Evolutionary conservation across 306 rosid species (phyloP).

Genomic region (Styphnolobium japonicum): DNA sequence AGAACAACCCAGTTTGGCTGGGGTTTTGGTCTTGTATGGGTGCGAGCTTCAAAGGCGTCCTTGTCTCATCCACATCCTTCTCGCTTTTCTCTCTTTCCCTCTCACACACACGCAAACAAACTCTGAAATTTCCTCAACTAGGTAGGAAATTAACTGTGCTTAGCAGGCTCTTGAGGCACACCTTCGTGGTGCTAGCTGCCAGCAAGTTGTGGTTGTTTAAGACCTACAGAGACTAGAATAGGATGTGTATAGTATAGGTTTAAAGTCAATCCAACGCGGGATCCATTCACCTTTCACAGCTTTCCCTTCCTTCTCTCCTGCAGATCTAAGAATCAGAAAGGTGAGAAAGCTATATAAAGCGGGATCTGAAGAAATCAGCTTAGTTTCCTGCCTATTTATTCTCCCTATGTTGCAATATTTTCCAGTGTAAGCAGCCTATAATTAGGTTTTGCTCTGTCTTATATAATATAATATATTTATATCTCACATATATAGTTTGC

Average conservation of each 20-base stretch:
- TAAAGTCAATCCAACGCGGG: constrained; percentile 22
- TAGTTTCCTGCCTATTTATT: background rate
- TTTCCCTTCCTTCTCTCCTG: background rate
- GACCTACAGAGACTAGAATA: background rate
- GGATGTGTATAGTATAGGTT: background rate
- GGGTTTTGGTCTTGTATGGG: constrained; percentile 61
- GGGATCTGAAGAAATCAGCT: constrained; percentile 24
- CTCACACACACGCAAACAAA: constrained; percentile 11
- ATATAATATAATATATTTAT: too few species aligned
- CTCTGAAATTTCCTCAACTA: constrained; percentile 29
- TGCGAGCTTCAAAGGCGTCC: constrained; percentile 53
- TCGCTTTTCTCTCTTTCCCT: constrained; percentile 25
- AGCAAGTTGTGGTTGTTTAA: background rate
- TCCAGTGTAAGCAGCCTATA: background rate
- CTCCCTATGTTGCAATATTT: background rate
- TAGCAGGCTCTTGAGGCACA: background rate
- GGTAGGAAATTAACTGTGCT: constrained; percentile 1
- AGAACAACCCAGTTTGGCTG: constrained; percentile 66
- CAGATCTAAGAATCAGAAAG: constrained; percentile 6
- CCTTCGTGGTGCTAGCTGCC: background rate
- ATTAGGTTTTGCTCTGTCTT: constrained; percentile 3
- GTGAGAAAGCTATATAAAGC: constrained; percentile 11
- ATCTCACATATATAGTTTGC: background rate
- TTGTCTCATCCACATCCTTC: constrained; percentile 57
- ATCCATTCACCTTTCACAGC: constrained; percentile 13